phyloP scores from a whole-genome alignment of 1,139 yeast species.

The Zygosaccharomyces sapae region DNA sequence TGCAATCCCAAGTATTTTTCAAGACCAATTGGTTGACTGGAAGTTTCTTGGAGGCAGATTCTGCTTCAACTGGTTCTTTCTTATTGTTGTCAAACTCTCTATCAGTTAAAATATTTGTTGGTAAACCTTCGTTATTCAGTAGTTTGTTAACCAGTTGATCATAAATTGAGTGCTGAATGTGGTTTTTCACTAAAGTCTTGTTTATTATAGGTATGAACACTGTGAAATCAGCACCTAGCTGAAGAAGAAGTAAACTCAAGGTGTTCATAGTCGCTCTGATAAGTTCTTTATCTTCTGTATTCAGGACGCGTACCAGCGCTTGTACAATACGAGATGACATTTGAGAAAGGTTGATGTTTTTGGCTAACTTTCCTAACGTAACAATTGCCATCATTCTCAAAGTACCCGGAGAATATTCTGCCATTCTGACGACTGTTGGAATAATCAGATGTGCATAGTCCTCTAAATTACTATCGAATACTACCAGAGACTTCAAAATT shows the following conservation, averaged over 20 bases:
- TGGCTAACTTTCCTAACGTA: conserved; percentile 77
- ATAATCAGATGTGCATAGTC: conserved; percentile 82
- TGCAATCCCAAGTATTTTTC: conserved; percentile 88
- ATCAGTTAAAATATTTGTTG: conserved; percentile 69
- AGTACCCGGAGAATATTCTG: conserved; percentile 59
- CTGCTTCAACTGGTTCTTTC: conserved; percentile 61
- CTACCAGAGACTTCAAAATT: conserved; percentile 81
- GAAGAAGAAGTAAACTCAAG: conserved; percentile 69
- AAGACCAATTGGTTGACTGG: conserved; percentile 46
- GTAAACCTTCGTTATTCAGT: conserved; percentile 83
- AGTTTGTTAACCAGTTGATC: conserved; percentile 78
- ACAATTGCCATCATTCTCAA: conserved; percentile 75
- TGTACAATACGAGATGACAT: conserved; percentile 90
- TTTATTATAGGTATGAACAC: conserved; percentile 86
- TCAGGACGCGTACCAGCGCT: conserved; percentile 71
- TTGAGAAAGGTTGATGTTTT: conserved; percentile 69
- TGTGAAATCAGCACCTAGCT: conserved; percentile 77
- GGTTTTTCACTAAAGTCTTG: conserved; percentile 58
- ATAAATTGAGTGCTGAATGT: conserved; percentile 68
- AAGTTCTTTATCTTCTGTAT: conserved; percentile 57
- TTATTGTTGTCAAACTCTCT: conserved; percentile 58
- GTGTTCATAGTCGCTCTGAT: conserved; percentile 69
- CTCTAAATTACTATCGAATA: conserved; percentile 82
- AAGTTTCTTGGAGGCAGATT: conserved; percentile 65
- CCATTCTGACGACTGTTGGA: conserved; percentile 76